phyloP scores from a whole-genome alignment of 2,329 filamentous ascomycete genomes.

The Sarocladium strictum region DNA sequence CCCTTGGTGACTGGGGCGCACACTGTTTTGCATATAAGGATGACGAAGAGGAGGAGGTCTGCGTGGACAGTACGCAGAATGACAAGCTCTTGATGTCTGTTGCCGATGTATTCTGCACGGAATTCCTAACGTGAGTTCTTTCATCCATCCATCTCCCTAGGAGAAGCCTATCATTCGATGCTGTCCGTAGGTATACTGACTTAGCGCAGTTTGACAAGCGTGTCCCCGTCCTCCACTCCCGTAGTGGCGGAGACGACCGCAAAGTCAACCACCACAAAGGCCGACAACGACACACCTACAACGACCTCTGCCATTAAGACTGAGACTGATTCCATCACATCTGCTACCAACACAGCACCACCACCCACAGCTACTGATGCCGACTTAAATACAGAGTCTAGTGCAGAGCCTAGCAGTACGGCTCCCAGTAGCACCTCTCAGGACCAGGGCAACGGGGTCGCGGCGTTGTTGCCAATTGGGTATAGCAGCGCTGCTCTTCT shows the following conservation, averaged over 20 bases:
- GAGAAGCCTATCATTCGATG: background rate
- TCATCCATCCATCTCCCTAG: background rate
- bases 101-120: constrained; percentile 9
- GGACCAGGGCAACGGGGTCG: background rate
- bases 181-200: background rate
- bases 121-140: constrained; percentile 10
- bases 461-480: background rate
- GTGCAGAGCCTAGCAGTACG: background rate
- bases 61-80: constrained; percentile 8
- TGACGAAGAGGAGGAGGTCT: constrained; percentile 9
- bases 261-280: background rate
- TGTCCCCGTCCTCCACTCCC: background rate
- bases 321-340: background rate
- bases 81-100: constrained; percentile 8
- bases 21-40: constrained; percentile 11
- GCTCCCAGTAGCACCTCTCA: background rate
- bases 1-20: constrained; percentile 3
- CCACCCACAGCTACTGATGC: background rate
- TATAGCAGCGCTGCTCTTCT: background rate
- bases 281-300: background rate
- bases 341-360: background rate
- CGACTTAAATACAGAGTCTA: background rate
- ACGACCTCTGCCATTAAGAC: background rate
- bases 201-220: background rate
- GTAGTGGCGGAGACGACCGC: background rate